A percentile compares a stretch with the other conserved stretches of the same genome.
phyloP scores from a whole-genome alignment of 106 monocot species.

The Phalaenopsis equestris region DNA sequence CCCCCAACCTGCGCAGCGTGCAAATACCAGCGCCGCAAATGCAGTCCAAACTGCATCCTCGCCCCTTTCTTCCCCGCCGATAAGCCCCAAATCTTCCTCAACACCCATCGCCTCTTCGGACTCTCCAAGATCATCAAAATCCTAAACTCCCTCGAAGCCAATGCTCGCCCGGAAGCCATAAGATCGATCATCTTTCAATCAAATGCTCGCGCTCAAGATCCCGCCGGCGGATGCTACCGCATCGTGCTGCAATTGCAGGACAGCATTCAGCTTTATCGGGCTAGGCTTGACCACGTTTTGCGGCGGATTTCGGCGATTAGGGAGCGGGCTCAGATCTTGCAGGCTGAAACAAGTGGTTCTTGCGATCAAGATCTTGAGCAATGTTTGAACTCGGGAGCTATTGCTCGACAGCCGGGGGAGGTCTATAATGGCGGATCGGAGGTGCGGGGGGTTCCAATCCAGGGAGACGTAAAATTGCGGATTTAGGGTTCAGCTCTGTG shows the following conservation, averaged over 20 bases:
- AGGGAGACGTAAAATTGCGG: too few species aligned
- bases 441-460: too few species aligned
- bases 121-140: conserved; percentile 42
- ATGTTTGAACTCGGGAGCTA: too few species aligned
- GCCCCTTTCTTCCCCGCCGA: conserved; percentile 60
- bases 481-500: too few species aligned
- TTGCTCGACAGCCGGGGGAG: too few species aligned
- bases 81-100: conserved; percentile 22
- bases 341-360: too few species aligned
- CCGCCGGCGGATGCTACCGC: conserved; percentile 40
- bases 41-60: conserved; percentile 46
- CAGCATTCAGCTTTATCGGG: conserved; percentile 11
- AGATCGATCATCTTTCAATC: conserved; percentile 37
- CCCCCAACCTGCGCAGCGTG: conserved; percentile 50
- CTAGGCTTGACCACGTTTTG: conserved; percentile 7
- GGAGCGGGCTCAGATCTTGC: too few species aligned
- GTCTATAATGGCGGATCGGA: too few species aligned
- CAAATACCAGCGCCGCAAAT: conserved; percentile 56
- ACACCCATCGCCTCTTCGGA: conserved; percentile 56
- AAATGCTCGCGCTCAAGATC: conserved; percentile 26
- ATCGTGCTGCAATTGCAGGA: conserved; percentile 26
- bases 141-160: conserved; percentile 6
- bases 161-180: conserved; percentile 23
- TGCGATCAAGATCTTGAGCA: too few species aligned
- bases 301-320: too few species aligned